Evolutionary conservation across 2,329 filamentous ascomycete species (phyloP).

Genomic region (Cladosporium colombiae): DNA sequence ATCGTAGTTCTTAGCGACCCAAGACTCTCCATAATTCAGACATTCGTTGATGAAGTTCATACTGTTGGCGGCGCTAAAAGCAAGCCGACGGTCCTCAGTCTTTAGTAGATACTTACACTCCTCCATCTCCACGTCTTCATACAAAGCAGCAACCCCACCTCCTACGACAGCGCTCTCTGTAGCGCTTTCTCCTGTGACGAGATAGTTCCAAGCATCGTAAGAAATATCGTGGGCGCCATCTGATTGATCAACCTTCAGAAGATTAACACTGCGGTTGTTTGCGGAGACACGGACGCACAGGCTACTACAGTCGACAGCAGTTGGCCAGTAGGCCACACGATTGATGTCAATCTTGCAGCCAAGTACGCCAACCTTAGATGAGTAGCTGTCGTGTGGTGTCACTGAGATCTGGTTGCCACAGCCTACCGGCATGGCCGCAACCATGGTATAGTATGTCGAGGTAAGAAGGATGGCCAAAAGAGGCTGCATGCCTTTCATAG

Average conservation of each 20-base stretch:
- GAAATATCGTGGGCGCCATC: slow-evolving; percentile 59
- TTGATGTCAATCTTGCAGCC: slow-evolving; percentile 64
- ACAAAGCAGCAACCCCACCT: slow-evolving; percentile 55
- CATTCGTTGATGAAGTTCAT: slow-evolving; percentile 57
- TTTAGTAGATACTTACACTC: slow-evolving; percentile 54
- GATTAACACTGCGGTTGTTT: slow-evolving; percentile 53
- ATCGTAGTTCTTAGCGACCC: slow-evolving; percentile 55
- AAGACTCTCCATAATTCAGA: slow-evolving; percentile 45
- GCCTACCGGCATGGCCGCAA: no score
- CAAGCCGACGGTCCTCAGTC: slow-evolving; percentile 50
- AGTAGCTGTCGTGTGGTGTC: no score
- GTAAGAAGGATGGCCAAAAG: no score
- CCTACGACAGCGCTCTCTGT: slow-evolving; percentile 49
- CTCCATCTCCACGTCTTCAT: slow-evolving; percentile 49
- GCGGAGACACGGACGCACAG: slow-evolving; percentile 58
- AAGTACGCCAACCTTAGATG: slow-evolving; percentile 51
- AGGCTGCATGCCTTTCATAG: no score
- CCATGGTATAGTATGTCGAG: no score
- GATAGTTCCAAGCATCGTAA: slow-evolving; percentile 64
- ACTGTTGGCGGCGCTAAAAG: slow-evolving; percentile 58
- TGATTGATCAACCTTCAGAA: slow-evolving; percentile 61
- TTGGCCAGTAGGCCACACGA: slow-evolving; percentile 63
- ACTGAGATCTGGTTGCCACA: no score
- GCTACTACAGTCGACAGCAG: slow-evolving; percentile 54
- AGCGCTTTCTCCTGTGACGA: slow-evolving; percentile 54